These are phyloP conservation scores for Populus davidiana DNA, from an alignment of 345 rosid species.

Conservation along the genomic window DNA sequence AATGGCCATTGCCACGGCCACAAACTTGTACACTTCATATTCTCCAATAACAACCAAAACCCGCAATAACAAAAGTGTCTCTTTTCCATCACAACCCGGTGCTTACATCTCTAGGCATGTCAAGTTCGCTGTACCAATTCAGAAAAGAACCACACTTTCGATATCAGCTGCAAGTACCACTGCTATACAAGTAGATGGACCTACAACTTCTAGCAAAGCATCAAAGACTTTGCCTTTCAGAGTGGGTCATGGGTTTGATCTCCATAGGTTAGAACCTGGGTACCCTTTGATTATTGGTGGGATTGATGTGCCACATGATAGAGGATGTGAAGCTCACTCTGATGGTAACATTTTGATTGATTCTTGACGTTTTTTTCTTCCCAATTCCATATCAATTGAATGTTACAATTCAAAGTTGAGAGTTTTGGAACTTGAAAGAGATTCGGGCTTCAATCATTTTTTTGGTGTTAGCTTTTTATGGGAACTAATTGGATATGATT, in stretches of 20 bases:
- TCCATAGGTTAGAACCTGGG: slow-evolving; percentile 88
- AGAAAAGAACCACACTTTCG: slow-evolving; percentile 18
- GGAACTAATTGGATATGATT: background rate
- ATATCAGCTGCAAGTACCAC: slow-evolving; percentile 38
- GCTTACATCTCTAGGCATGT: background rate
- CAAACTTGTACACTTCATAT: slow-evolving; percentile 28
- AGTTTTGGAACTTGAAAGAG: background rate
- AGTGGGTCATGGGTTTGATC: slow-evolving; percentile 94
- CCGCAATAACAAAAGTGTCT: slow-evolving; percentile 14
- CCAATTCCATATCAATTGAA: background rate
- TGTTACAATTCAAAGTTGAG: background rate
- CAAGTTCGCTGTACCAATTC: slow-evolving; percentile 13
- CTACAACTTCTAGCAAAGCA: slow-evolving; percentile 38
- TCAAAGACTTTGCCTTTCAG: slow-evolving; percentile 71
- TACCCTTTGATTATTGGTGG: slow-evolving; percentile 95
- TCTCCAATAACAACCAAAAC: slow-evolving; percentile 17
- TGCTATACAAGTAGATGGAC: slow-evolving; percentile 42
- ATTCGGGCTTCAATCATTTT: slow-evolving; percentile 1
- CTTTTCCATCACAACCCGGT: slow-evolving; percentile 21
- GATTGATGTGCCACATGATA: slow-evolving; percentile 82
- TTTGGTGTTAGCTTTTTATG: background rate
- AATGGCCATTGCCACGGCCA: slow-evolving; percentile 63
- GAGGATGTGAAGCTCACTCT: slow-evolving; percentile 99
- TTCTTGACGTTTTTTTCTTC: background rate
- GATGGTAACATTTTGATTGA: slow-evolving; percentile 53